Evolutionary conservation across 306 rosid genomes (phyloP), one percentile per base, ranked within the genome.

Genomic region (Datisca glomerata): DNA sequence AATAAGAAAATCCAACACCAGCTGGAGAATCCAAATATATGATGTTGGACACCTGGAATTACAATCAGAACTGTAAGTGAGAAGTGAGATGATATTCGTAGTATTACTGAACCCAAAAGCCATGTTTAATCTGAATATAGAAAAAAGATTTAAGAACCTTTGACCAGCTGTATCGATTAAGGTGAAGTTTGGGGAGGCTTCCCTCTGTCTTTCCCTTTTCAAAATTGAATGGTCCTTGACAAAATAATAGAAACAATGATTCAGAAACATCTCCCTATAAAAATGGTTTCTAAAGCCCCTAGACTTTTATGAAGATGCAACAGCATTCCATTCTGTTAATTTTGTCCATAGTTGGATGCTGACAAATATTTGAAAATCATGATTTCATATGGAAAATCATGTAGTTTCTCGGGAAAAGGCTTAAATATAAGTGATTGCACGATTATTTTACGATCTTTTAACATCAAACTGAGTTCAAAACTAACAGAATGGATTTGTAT

Each of bases 21-120:
- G 81, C 95, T 19, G 97, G 97, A 52, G 97, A 89, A 66, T 89
- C 97, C 83, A 89, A 46, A 68, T 83, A 83, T 72, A 89, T 56
- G 24, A 89, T 47, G 53, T 66, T 89, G 65, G 97, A 80, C 50
- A 89, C 95, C 97, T 89, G 42, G 19, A 48, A 69, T 12, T 24
- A 25, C 39, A 42, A 73, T 41, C 52, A 57, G 16, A 65, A 60
- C 12, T 47, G 43, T 23, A 37, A 11, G 15, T 21, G 23, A 19
- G 43, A n/a, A n/a, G n/a, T n/a, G n/a, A n/a, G n/a, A n/a, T n/a
- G n/a, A n/a, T n/a, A n/a, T n/a, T n/a, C n/a, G n/a, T n/a, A n/a
- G n/a, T n/a, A n/a, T n/a, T n/a, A n/a, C 9, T 39, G 8, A 42
- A 53, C 32, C 20, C n/a, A 60, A 20, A 4, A 24, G 28, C 12